Evolutionary conservation across 331 rosid species (phyloP), one percentile per base, ranked within the genome.

Genomic region (Acacia pycnantha): DNA sequence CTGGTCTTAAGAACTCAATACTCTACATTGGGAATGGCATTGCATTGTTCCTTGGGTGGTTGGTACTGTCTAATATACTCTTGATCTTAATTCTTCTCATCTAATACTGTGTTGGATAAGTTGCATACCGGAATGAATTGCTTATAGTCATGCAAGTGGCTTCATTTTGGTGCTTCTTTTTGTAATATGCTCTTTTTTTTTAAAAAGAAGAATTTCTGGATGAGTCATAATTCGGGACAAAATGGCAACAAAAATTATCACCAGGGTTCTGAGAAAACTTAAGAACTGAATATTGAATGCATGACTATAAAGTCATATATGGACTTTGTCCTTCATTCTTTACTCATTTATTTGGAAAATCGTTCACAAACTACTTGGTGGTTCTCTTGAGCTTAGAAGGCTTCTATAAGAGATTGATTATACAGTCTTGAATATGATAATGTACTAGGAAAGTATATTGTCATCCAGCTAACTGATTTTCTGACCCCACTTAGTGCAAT

Each of bases 21-120:
- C 79, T 87, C 76, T 95, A 95, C 70, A 58, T 88, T 61, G 82
- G 70, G 87, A 95, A 93, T 85, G 98, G 98, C 4, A 21, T 91
- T 78, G 97, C 90, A 11, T 82, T 95, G 90, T 95, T 95, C 92
- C 77, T 93, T 8, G 97, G 98, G 87, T 95, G 98, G 98, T 84
- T 95, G 98, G 98, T 95, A 95, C 81, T 73, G 90, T 84, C 85
- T 61, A 65, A 77, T 73, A 84, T 74, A 84, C 91, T 83, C 81
- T 54, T 78, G 72, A 10, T 74, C 76, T 77, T 67, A 64, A 18
- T 78, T 87, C 41, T 79, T 74, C 29, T 71, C 26, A 19, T 69
- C 6, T 40, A 41, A 37, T 74, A 41, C 46, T n/a, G 58, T 53
- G 51, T 73, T 10, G 31, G 31, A 62, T 19, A n/a, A 61, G 18